phyloP scores from a whole-genome alignment of 176 grass and related monocot genomes.

The maize (Zea mays) region DNA sequence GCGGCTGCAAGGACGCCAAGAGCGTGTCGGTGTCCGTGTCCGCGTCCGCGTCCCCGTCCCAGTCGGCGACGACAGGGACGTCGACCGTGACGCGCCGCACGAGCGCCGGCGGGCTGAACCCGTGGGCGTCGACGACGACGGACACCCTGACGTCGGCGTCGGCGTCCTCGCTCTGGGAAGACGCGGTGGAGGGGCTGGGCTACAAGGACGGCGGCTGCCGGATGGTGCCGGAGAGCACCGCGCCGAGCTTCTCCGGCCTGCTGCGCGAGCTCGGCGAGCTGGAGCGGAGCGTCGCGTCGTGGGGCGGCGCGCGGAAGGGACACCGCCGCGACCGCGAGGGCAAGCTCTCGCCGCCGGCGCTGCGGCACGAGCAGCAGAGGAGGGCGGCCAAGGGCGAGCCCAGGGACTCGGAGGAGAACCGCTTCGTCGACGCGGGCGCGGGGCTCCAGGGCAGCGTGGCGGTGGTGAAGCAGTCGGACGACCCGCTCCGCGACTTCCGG shows the following conservation, averaged over 20 bases:
- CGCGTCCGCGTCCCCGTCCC: conserved; percentile 8
- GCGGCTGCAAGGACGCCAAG: conserved; percentile 69
- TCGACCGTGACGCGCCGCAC: conserved; percentile 23
- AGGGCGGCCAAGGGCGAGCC: neutral
- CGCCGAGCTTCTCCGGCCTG: conserved; percentile 61
- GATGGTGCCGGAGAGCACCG: conserved; percentile 17
- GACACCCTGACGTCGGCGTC: conserved; percentile 44
- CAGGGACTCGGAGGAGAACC: neutral
- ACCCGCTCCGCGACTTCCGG: conserved; percentile 73
- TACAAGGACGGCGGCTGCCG: conserved; percentile 1
- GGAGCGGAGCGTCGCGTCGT: conserved; percentile 61
- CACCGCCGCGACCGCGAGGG: neutral
- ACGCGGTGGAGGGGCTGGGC: conserved; percentile 35
- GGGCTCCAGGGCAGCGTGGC: conserved; percentile 56
- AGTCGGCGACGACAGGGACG: conserved; percentile 28
- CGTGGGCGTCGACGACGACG: conserved; percentile 40
- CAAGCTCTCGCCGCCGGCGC: neutral
- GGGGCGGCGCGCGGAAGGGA: conserved; percentile 36
- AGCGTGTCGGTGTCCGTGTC: conserved; percentile 50
- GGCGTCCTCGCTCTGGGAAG: conserved; percentile 49
- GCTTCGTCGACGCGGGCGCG: neutral
- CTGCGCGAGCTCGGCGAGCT: conserved; percentile 71
- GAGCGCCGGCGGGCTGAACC: conserved; percentile 24
- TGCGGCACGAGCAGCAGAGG: conserved; percentile 1
- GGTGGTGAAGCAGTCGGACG: conserved; percentile 68